phyloP scores from a whole-genome alignment of 352 stramenopile genomes.

The Sclerospora graminicola region DNA sequence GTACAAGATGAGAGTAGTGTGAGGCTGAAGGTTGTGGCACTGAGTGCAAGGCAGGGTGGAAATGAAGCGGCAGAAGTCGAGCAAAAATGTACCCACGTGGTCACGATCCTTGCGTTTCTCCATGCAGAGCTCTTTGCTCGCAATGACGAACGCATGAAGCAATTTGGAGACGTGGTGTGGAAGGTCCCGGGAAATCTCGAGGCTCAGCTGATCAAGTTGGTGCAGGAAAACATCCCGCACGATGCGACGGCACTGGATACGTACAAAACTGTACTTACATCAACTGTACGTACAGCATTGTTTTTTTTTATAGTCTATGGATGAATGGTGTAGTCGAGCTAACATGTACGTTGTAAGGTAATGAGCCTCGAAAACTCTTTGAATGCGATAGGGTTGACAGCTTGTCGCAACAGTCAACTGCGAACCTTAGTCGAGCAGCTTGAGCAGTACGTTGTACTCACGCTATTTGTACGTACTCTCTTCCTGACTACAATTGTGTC shows the following conservation, averaged over 20 bases:
- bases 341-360: conserved; percentile 21
- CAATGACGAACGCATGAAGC: conserved; percentile 37
- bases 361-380: conserved; percentile 38
- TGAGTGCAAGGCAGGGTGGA: neutral
- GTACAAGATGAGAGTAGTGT: conserved; percentile 14
- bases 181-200: conserved; percentile 67
- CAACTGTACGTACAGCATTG: conserved; percentile 18
- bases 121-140: conserved; percentile 37
- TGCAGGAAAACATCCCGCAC: conserved; percentile 65
- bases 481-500: neutral
- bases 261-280: conserved; percentile 34
- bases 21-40: conserved; percentile 16
- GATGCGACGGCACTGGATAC: conserved; percentile 33
- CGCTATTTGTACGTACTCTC: neutral
- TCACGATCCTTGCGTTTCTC: conserved; percentile 44
- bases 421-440: conserved; percentile 45
- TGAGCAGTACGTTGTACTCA: conserved; percentile 32
- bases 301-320: neutral
- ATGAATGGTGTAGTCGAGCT: neutral
- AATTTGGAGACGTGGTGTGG: conserved; percentile 46
- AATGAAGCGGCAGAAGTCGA: conserved; percentile 22
- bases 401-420: conserved; percentile 46
- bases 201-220: conserved; percentile 41
- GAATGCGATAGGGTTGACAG: conserved; percentile 33
- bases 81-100: conserved; percentile 30